Evolutionary conservation across 257 asterid genomes (phyloP), one percentile per base, ranked within the genome.

Genomic region (Nemophila menziesii): DNA sequence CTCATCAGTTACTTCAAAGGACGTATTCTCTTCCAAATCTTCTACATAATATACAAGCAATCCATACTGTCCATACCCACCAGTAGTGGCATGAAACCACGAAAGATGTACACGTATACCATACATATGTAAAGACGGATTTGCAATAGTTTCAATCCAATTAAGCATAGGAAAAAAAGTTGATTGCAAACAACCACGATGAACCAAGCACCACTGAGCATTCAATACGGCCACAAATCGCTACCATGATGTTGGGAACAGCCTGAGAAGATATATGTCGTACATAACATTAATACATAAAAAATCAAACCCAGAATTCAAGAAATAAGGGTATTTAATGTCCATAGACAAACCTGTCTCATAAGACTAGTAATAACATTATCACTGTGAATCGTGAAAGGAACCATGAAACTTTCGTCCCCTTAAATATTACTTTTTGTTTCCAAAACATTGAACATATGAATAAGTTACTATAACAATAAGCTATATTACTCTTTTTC

Each of bases 331-430:
- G n/a, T n/a, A n/a, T n/a, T n/a, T n/a, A n/a, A n/a, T n/a, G n/a
- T n/a, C n/a, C n/a, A n/a, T n/a, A n/a, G n/a, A 65, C 79, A 53
- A 63, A 90, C 99, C 99, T 90, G 99, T 59, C 99, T 82, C 96
- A 79, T 77, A 58, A 90, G 84, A 61, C 96, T 90, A 47, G 99
- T 90, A 56, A 77, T 52, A 20, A 75, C 71, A 53, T 82, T 82
- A 62, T 90, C 99, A 57, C 80, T 82, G 44, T 90, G 82, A 60
- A 90, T 87, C 12, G 73, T 55, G 65, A 90, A 78, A 45, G 99
- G 96, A 53, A 92, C 70, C 93, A 90, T 79, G 68, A 77, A 90
- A 57, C 96, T 82, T 49, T 94, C 99, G 60, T 90, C 86, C 43
- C 99, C 99, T 56, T n/a, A n/a, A n/a, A n/a, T n/a, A n/a, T n/a